phyloP scores from a whole-genome alignment of 352 stramenopile genomes.

The Globisporangium apiculatum region DNA sequence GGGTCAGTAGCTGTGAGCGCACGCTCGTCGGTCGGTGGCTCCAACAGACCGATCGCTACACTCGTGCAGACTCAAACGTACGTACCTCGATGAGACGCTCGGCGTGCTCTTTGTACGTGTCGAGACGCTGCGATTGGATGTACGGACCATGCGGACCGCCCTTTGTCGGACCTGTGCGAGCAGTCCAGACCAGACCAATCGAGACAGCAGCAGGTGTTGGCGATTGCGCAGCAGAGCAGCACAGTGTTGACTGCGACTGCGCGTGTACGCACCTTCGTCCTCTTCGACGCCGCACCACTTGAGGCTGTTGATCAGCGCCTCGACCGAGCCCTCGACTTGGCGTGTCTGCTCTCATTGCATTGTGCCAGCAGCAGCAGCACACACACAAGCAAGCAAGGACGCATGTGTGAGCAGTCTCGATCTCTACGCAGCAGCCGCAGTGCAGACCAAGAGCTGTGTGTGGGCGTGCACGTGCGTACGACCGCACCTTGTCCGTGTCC shows the following conservation, averaged over 20 bases:
- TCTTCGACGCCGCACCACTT: slow-evolving; percentile 95
- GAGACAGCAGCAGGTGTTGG: not conserved
- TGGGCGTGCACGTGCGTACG: not conserved
- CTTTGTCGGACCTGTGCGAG: slow-evolving; percentile 69
- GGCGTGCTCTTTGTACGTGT: slow-evolving; percentile 92
- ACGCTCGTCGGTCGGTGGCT: not conserved
- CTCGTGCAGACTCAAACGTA: not conserved
- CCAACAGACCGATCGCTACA: not conserved
- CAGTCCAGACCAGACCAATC: slow-evolving; percentile 1
- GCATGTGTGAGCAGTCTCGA: slow-evolving; percentile 3
- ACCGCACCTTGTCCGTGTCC: slow-evolving; percentile 83
- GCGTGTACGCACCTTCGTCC: slow-evolving; percentile 86
- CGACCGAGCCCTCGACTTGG: slow-evolving; percentile 78
- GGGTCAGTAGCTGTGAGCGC: not conserved
- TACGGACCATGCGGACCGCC: slow-evolving; percentile 92
- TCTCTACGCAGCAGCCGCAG: not conserved
- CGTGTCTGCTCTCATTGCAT: slow-evolving; percentile 35
- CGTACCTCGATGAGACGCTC: slow-evolving; percentile 79
- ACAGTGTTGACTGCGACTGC: not conserved
- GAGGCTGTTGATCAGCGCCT: slow-evolving; percentile 83
- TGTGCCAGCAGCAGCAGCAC: not conserved
- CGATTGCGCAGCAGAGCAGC: not conserved
- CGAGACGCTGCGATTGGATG: slow-evolving; percentile 93
- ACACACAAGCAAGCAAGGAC: no score
- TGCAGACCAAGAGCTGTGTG: not conserved